Evolutionary conservation across 257 asterid genomes (phyloP).

Genomic region (Capsicum pubescens): DNA sequence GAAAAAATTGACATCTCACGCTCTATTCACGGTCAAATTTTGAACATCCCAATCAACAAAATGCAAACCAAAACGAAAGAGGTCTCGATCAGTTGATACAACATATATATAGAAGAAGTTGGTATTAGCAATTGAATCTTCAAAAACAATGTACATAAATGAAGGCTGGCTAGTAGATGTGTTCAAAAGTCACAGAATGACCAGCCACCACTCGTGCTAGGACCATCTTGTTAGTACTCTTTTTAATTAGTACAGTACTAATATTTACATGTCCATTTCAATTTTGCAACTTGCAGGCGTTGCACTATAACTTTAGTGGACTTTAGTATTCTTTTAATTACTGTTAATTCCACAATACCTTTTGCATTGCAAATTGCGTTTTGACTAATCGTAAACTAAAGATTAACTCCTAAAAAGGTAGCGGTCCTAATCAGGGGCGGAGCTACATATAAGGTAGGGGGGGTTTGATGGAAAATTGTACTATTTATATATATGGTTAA

Average conservation of each 20-base stretch:
- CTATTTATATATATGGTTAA: too few species aligned
- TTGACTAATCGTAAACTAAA: not conserved
- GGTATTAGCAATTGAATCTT: constrained; percentile 1
- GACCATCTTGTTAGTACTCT: too few species aligned
- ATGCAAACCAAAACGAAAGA: not conserved
- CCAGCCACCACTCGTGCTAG: not conserved
- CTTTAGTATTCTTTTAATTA: not conserved
- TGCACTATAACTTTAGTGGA: not conserved
- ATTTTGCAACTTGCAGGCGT: not conserved
- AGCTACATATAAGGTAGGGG: too few species aligned
- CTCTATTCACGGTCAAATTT: constrained; percentile 1
- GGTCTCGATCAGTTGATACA: not conserved
- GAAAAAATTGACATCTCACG: not conserved
- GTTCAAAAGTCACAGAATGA: not conserved
- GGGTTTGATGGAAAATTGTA: too few species aligned
- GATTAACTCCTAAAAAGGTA: not conserved
- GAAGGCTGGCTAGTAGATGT: not conserved
- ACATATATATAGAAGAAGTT: not conserved
- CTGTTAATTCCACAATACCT: not conserved
- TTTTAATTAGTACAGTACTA: not conserved
- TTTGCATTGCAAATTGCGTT: not conserved
- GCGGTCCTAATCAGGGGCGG: not conserved
- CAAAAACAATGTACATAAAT: not conserved
- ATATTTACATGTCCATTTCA: not conserved
- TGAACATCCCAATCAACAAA: not conserved